A percentile compares a stretch with the other conserved stretches of the same genome.
phyloP scores from a whole-genome alignment of 345 rosid genomes.

The Eucalyptus camaldulensis region DNA sequence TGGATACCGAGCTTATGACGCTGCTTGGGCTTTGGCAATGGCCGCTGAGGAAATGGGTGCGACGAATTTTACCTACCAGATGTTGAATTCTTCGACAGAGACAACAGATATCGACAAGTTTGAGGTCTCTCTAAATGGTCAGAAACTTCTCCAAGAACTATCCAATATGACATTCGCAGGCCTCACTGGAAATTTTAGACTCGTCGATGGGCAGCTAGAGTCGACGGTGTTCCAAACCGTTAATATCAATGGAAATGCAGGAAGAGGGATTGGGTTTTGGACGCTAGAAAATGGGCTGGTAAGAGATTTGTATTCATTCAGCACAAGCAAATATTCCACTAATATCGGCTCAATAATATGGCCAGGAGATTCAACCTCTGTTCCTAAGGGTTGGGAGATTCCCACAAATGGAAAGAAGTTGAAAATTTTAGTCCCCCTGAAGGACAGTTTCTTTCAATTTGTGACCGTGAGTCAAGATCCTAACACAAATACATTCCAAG shows the following conservation, averaged over 20 bases:
- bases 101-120: not conserved
- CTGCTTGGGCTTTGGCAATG: not conserved
- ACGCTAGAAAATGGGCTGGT: not conserved
- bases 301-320: not conserved
- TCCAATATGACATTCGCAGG: not conserved
- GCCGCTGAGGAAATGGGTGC: not conserved
- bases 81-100: not conserved
- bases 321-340: not conserved
- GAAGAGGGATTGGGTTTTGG: not conserved
- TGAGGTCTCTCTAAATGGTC: not conserved
- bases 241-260: not conserved
- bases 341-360: not conserved
- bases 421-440: not conserved
- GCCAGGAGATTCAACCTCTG: not conserved
- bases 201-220: not conserved
- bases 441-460: rapidly evolving
- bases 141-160: not conserved
- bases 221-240: not conserved
- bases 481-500: not conserved
- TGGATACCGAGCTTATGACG: not conserved
- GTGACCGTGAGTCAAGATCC: rapidly evolving
- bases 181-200: not conserved
- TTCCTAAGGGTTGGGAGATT: not conserved
- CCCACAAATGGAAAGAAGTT: not conserved
- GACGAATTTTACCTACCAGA: not conserved